Evolutionary conservation across 2,329 filamentous ascomycete genomes (phyloP).

Genomic region (Ophiostoma novo-ulmi): DNA sequence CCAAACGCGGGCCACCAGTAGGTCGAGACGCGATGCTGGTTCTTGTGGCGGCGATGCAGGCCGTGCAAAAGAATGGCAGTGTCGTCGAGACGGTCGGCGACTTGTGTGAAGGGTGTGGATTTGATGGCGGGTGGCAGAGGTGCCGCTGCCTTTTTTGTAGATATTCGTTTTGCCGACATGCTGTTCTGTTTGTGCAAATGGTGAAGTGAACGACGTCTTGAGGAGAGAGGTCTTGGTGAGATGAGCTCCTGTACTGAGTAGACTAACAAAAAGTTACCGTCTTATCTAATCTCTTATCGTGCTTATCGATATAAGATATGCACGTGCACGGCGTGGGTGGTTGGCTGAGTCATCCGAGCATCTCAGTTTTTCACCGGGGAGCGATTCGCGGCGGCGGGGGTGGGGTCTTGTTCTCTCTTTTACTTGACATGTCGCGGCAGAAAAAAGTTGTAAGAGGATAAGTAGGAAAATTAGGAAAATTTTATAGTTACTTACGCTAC

Average conservation of each 20-base stretch:
- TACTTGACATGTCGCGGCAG: slow-evolving; percentile 11
- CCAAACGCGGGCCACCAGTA: slow-evolving; percentile 76
- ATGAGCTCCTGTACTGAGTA: not conserved
- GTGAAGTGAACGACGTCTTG: not conserved
- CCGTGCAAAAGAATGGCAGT: slow-evolving; percentile 58
- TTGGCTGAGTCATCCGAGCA: not conserved
- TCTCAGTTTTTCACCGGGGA: not conserved
- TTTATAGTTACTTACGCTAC: not conserved
- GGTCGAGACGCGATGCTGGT: slow-evolving; percentile 70
- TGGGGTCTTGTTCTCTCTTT: slow-evolving; percentile 16
- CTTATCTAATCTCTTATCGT: slow-evolving; percentile 11
- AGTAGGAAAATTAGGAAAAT: slow-evolving; percentile 15
- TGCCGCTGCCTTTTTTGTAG: not conserved
- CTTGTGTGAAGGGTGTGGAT: not conserved
- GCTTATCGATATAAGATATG: not conserved
- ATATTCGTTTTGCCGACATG: not conserved
- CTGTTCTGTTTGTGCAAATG: not conserved
- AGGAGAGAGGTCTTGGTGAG: not conserved
- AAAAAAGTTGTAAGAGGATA: slow-evolving; percentile 18
- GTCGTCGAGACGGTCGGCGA: slow-evolving; percentile 36
- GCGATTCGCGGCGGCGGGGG: slow-evolving; percentile 19
- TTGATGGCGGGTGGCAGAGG: not conserved
- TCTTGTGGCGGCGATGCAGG: slow-evolving; percentile 78
- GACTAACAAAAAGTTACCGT: not conserved
- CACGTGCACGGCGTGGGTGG: not conserved